These are phyloP conservation scores for Oryza meridionalis DNA, from an alignment of 176 grass and related monocot species.

Conservation along the genomic window DNA sequence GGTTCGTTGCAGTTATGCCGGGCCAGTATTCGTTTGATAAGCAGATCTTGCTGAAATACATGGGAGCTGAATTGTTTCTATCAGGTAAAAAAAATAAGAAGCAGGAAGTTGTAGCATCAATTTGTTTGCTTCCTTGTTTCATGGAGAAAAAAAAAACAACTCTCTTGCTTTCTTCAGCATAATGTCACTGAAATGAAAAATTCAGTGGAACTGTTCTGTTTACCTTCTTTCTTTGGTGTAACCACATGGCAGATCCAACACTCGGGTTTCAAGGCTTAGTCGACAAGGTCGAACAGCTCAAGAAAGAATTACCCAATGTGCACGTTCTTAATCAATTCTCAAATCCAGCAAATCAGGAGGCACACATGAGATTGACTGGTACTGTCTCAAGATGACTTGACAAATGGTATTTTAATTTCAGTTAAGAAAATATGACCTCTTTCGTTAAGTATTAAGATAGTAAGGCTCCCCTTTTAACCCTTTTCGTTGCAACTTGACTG, in stretches of 20 bases:
- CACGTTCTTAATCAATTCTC: conserved; percentile 66
- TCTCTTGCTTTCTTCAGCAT: not conserved
- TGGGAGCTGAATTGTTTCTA: conserved; percentile 65
- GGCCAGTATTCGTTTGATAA: conserved; percentile 71
- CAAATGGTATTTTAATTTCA: not conserved
- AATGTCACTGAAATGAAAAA: not conserved
- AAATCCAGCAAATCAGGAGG: conserved; percentile 69
- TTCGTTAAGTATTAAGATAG: not conserved
- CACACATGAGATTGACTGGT: conserved; percentile 72
- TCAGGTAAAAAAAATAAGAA: conserved; percentile 42
- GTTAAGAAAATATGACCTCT: not conserved
- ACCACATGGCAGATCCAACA: conserved; percentile 58
- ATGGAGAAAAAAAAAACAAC: not conserved
- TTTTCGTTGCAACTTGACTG: not conserved
- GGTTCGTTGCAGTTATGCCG: conserved; percentile 69
- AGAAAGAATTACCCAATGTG: conserved; percentile 58
- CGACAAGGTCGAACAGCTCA: conserved; percentile 63
- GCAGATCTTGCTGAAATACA: conserved; percentile 66
- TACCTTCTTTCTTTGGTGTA: conserved; percentile 1
- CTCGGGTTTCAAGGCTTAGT: conserved; percentile 50
- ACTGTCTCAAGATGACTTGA: not conserved
- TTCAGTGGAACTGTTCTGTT: not conserved
- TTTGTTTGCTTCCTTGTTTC: not conserved
- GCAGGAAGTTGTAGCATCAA: not conserved
- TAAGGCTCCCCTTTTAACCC: not conserved